A percentile compares a stretch with the other conserved stretches of the same genome.
Conservation (phyloP, 2,329 filamentous ascomycete species). For the Aspergillus flavus region DNA sequence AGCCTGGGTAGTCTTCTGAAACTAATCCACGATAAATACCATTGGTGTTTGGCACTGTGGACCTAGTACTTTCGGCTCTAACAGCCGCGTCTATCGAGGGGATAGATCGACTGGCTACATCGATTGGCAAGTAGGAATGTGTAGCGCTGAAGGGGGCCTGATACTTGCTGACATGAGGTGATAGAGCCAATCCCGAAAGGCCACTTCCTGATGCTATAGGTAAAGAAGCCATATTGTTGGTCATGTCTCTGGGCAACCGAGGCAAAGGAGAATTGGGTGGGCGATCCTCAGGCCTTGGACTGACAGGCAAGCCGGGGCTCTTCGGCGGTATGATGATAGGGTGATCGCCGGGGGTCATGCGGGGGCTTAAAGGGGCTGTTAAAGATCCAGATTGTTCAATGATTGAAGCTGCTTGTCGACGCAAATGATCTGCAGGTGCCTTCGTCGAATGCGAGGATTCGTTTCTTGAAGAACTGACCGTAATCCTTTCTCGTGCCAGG, state of each 20-base stretch:
- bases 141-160: constrained; percentile 63
- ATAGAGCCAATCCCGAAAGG: constrained; percentile 60
- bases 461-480: constrained; percentile 52
- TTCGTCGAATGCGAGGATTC: background rate
- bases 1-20: constrained; percentile 82
- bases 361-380: constrained; percentile 35
- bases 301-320: constrained; percentile 66
- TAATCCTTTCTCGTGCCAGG: constrained; percentile 59
- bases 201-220: constrained; percentile 66
- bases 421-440: constrained; percentile 10
- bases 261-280: constrained; percentile 63
- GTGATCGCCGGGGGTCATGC: constrained; percentile 36
- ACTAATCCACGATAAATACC: constrained; percentile 75
- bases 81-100: constrained; percentile 42
- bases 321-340: constrained; percentile 52
- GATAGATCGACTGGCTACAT: constrained; percentile 24
- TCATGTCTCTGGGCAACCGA: constrained; percentile 55
- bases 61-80: constrained; percentile 37
- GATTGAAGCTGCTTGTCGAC: background rate
- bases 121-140: constrained; percentile 49
- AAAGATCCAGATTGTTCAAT: constrained; percentile 15
- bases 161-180: constrained; percentile 73
- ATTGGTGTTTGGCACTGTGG: constrained; percentile 33
- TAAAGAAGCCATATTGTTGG: constrained; percentile 60
- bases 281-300: constrained; percentile 62